phyloP scores from a whole-genome alignment of 495 filamentous ascomycete genomes.

The Trichoderma asperelloides region DNA sequence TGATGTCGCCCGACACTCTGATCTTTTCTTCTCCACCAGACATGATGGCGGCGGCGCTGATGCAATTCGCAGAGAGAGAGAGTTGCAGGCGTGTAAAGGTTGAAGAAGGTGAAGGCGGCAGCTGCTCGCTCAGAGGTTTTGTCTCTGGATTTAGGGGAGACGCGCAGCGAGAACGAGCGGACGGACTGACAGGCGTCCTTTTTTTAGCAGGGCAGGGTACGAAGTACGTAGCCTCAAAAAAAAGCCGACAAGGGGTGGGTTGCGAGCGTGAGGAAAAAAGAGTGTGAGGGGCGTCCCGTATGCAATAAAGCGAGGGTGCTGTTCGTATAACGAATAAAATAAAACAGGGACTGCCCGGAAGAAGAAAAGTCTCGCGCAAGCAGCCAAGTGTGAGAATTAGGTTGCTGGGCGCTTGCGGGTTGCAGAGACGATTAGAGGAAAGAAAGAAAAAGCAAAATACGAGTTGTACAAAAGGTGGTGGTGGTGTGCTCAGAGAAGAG shows the following conservation, averaged over 20 bases:
- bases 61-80: background rate
- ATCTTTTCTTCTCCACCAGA: conserved; percentile 65
- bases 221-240: background rate
- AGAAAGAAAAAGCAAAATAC: conserved; percentile 4
- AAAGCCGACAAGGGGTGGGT: conserved; percentile 1
- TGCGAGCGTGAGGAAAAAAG: background rate
- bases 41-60: conserved; percentile 17
- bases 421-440: background rate
- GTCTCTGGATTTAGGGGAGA: conserved; percentile 8
- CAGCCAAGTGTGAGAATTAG: background rate
- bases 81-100: background rate
- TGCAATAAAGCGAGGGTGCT: conserved; percentile 7
- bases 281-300: conserved; percentile 5
- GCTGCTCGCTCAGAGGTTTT: background rate
- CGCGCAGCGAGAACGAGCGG: conserved; percentile 9
- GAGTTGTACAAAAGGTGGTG: conserved; percentile 19
- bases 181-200: conserved; percentile 10
- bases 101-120: conserved; percentile 3
- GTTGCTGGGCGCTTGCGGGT: background rate
- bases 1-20: conserved; percentile 65
- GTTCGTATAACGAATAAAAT: background rate
- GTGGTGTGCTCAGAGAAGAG: conserved; percentile 39
- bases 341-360: conserved; percentile 3
- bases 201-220: conserved; percentile 5
- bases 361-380: conserved; percentile 4